Base-by-base conservation (phyloP, 2,329 filamentous ascomycete genomes). In the Cladosporium sp. region DNA sequence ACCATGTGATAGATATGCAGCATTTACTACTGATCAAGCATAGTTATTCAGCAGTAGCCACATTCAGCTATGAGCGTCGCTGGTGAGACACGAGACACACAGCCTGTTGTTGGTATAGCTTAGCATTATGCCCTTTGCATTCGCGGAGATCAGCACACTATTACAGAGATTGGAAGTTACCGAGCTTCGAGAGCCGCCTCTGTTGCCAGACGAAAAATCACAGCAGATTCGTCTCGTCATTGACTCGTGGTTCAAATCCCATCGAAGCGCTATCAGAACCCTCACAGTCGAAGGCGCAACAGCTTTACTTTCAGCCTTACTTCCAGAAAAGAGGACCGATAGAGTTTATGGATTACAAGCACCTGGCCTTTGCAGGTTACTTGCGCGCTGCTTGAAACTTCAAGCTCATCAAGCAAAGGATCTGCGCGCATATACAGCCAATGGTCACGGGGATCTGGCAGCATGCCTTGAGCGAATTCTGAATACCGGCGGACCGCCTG, bases 261-360 rank as follows among this genome's bases (percentile, higher is more conserved):
- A 96, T 68, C 82, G 82, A 4, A 71, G 72, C 15, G 72, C 73
- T 1, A 78, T 96, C 15, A 75, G 86, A 66, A 76, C 78, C 0
- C 74, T 82, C 7, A 77, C 80, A 25, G 83, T 82, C 1, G 76
- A 86, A 9, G 63, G 63, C 65, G 76, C 79, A 1, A 75, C 83
- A 1, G 87, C 89, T 2, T 74, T 96, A 1, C 76, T 96, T 0
- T 92, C 89, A 1, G 86, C 87, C 2, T 73, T 97, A 0, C 80
- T 95, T 0, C 90, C 91, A 0, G 86, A 91, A 61, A 85, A 81
- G 62, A 80, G 91, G 54, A 86, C 84, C 2, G 91, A 96, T 68
- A 83, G 90, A 25, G 88, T 93, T 1, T 96, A 92, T 69, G 81
- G 79, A 36, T 77, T 96, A 1, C 83, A 89, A 66, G 76, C 83